Evolutionary conservation across 148 eudicot genomes (phyloP).

Genomic region (Silene conica): DNA sequence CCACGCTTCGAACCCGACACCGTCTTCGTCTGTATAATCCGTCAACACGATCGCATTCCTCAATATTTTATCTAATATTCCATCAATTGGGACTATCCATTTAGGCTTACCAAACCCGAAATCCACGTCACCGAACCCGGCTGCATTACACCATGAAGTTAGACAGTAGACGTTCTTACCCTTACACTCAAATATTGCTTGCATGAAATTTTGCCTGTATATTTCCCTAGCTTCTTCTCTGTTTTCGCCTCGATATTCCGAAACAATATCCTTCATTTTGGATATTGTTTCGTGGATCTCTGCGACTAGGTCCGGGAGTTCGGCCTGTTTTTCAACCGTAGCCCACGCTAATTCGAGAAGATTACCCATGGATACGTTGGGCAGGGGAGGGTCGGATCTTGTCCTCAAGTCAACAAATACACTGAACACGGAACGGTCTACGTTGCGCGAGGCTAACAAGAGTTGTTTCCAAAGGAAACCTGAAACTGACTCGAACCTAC

Average conservation of each 20-base stretch:
- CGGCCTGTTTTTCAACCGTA: not conserved
- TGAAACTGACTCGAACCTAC: not conserved
- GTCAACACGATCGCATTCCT: not conserved
- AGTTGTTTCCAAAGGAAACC: not conserved
- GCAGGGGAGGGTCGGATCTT: not conserved
- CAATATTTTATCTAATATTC: not conserved
- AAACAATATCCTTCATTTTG: not conserved
- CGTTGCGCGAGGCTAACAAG: not conserved
- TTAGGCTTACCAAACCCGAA: not conserved
- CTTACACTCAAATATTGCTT: not conserved
- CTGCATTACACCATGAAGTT: not conserved
- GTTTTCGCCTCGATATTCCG: not conserved
- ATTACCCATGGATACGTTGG: not conserved
- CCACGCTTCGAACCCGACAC: not conserved
- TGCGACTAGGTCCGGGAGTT: not conserved
- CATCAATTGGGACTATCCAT: not conserved
- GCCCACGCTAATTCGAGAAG: not conserved
- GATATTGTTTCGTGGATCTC: not conserved
- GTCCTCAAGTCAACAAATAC: not conserved
- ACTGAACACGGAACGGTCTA: not conserved
- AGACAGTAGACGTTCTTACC: not conserved
- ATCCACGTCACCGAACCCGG: not conserved
- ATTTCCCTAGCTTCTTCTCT: not conserved
- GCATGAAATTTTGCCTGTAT: not conserved
- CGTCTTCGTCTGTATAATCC: not conserved